Conservation (phyloP, 2,329 filamentous ascomycete genomes). For the Diaporthe eres region DNA sequence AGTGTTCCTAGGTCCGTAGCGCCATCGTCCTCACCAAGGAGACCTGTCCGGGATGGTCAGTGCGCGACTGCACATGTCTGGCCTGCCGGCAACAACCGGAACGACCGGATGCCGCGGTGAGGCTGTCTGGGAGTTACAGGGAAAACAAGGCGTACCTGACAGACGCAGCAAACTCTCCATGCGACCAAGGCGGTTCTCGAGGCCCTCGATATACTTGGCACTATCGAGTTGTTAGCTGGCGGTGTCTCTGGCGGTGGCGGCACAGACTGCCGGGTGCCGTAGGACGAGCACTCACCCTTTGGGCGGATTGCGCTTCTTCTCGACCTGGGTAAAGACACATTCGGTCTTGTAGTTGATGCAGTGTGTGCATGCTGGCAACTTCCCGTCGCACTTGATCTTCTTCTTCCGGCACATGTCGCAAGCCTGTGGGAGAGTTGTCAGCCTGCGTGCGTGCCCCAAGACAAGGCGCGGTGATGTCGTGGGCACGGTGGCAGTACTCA, state of each 20-base stretch:
- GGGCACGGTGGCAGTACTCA: slow-evolving; percentile 59
- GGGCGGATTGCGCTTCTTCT: slow-evolving; percentile 97
- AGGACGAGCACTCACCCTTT: slow-evolving; percentile 79
- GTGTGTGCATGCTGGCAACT: slow-evolving; percentile 93
- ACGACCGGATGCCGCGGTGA: slow-evolving; percentile 6
- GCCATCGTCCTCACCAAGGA: slow-evolving; percentile 88
- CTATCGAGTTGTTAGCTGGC: slow-evolving; percentile 58
- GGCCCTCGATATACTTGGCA: slow-evolving; percentile 96
- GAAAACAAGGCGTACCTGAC: slow-evolving; percentile 69
- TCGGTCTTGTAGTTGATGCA: slow-evolving; percentile 99
- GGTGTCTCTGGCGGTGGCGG: not conserved
- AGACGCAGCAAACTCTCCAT: slow-evolving; percentile 94
- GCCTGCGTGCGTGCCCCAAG: slow-evolving; percentile 42
- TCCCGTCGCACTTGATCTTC: slow-evolving; percentile 98
- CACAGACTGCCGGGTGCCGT: slow-evolving; percentile 8
- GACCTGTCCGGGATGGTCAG: slow-evolving; percentile 59
- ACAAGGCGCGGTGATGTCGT: not conserved
- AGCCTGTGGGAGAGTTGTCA: slow-evolving; percentile 66
- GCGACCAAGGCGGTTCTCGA: slow-evolving; percentile 93
- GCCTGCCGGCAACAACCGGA: slow-evolving; percentile 26
- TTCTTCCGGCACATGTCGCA: slow-evolving; percentile 98
- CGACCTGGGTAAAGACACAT: slow-evolving; percentile 96
- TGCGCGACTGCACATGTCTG: slow-evolving; percentile 46
- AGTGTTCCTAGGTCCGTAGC: slow-evolving; percentile 89
- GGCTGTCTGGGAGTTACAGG: not conserved